Percentiles rank a stretch among this genome's conserved stretches.
These are phyloP conservation scores for Iris pallida DNA, from an alignment of 116 monocot genomes.

Conservation along the genomic window DNA sequence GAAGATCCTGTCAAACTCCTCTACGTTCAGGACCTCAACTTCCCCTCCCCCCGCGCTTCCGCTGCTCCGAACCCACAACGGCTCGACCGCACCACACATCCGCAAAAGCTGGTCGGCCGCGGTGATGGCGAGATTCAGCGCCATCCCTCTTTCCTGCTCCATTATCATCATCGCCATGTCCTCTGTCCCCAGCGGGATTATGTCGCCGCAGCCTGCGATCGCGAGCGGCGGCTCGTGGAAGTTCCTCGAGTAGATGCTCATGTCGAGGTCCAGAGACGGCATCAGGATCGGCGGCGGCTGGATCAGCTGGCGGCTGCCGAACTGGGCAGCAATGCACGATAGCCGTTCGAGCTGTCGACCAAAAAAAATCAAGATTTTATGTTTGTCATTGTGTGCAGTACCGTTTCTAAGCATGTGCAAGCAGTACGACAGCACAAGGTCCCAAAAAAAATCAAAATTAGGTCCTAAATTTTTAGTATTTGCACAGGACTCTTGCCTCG, in stretches of 20 bases:
- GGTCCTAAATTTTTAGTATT: no score
- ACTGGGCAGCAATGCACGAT: constrained; percentile 59
- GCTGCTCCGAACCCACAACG: constrained; percentile 45
- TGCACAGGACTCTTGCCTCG: no score
- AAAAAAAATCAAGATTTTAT: background rate
- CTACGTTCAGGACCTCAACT: constrained; percentile 45
- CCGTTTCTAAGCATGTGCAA: no score
- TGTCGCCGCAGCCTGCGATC: constrained; percentile 22
- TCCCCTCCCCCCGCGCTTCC: constrained; percentile 8
- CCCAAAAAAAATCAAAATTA: no score
- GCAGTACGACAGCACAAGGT: no score
- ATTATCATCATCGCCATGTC: constrained; percentile 26
- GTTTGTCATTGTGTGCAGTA: no score
- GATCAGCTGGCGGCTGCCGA: constrained; percentile 29
- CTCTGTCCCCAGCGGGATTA: constrained; percentile 21
- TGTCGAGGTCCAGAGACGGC: constrained; percentile 89
- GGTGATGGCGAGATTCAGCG: constrained; percentile 65
- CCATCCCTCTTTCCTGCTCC: constrained; percentile 67
- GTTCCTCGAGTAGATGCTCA: constrained; percentile 74
- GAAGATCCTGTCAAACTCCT: constrained; percentile 56
- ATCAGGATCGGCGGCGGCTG: constrained; percentile 39
- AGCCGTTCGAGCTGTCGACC: constrained; percentile 67
- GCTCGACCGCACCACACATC: constrained; percentile 53
- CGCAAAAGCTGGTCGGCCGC: constrained; percentile 52
- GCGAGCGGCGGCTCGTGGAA: constrained; percentile 31